These are phyloP conservation scores for Candida broadrunensis DNA, from an alignment of 805 yeast species.

Conservation along the genomic window DNA sequence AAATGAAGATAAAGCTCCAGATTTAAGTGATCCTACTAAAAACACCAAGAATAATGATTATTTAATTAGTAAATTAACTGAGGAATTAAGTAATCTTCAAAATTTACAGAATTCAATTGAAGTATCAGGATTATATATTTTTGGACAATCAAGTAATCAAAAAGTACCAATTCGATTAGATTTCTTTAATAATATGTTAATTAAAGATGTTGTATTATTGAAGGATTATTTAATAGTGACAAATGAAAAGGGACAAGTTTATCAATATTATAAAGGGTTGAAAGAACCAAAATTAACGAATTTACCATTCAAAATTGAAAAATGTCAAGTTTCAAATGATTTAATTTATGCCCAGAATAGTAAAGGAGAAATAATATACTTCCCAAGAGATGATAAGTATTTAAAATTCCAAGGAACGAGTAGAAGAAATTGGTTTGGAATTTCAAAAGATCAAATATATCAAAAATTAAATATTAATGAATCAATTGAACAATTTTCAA, in stretches of 20 bases:
- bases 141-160: constrained; percentile 34
- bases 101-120: constrained; percentile 19
- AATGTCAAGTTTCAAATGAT: constrained; percentile 50
- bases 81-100: constrained; percentile 17
- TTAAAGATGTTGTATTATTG: constrained; percentile 56
- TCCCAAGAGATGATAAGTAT: constrained; percentile 21
- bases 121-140: constrained; percentile 33
- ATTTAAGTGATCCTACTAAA: constrained; percentile 28
- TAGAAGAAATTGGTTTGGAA: constrained; percentile 23
- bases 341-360: constrained; percentile 39
- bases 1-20: constrained; percentile 35
- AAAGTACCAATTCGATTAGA: constrained; percentile 56
- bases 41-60: constrained; percentile 24
- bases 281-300: constrained; percentile 19
- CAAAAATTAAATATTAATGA: constrained; percentile 13
- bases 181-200: constrained; percentile 58
- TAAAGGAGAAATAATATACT: constrained; percentile 34
- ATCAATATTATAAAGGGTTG: constrained; percentile 62
- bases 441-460: constrained; percentile 3
- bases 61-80: constrained; percentile 22
- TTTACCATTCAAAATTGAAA: constrained; percentile 25
- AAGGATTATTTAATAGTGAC: constrained; percentile 54
- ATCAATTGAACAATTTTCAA: constrained; percentile 44
- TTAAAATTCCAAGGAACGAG: constrained; percentile 10
- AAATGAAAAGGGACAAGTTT: constrained; percentile 65